These are phyloP conservation scores for Paratinospora sagittata DNA, from an alignment of 164 flowering plant species.

Conservation along the genomic window DNA sequence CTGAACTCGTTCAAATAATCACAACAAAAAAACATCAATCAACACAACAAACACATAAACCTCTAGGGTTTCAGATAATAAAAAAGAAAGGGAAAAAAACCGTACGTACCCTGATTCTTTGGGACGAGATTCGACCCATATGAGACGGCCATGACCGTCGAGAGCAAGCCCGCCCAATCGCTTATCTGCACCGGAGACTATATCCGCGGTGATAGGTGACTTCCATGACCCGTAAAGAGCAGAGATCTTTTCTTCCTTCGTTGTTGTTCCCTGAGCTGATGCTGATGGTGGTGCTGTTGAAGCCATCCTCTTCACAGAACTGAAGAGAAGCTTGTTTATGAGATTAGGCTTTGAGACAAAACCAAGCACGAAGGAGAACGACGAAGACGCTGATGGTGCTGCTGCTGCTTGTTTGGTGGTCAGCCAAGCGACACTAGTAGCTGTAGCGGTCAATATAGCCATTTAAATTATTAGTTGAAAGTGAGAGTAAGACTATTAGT, in stretches of 20 bases:
- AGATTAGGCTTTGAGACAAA: not conserved
- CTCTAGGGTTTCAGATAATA: not conserved
- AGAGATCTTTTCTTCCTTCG: slow-evolving; percentile 26
- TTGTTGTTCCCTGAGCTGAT: slow-evolving; percentile 5
- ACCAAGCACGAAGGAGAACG: not conserved
- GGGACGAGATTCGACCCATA: slow-evolving; percentile 88
- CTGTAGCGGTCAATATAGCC: not conserved
- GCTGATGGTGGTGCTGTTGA: slow-evolving; percentile 2
- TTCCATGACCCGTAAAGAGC: slow-evolving; percentile 95
- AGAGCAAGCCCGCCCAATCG: slow-evolving; percentile 66
- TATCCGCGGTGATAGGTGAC: slow-evolving; percentile 88
- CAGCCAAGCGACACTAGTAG: not conserved
- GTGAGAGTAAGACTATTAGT: too few relatives aligned
- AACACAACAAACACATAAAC: not conserved
- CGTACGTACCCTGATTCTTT: slow-evolving; percentile 64
- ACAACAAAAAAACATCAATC: not conserved
- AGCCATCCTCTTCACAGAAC: slow-evolving; percentile 12
- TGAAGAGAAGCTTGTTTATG: not conserved
- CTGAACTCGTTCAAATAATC: too few relatives aligned
- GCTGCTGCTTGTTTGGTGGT: slow-evolving; percentile 3
- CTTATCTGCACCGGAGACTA: slow-evolving; percentile 68
- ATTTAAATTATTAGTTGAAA: too few relatives aligned
- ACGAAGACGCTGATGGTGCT: not conserved
- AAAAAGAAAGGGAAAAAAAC: not conserved
- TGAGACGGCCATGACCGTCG: slow-evolving; percentile 53